Evolutionary conservation across 2,329 filamentous ascomycete genomes (phyloP).

Genomic region (Botrytis squamosa): DNA sequence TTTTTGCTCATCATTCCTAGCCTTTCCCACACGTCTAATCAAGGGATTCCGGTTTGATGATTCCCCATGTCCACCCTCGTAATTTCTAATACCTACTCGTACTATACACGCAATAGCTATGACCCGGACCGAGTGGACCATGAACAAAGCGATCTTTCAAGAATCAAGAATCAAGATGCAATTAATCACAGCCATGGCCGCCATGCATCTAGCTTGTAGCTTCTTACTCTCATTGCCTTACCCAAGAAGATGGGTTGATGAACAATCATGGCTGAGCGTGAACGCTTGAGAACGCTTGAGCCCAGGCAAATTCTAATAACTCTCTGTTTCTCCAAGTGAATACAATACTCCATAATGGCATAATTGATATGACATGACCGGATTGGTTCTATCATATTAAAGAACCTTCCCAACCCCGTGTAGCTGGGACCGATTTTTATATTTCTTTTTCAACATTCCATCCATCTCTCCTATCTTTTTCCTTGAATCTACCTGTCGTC

Average conservation of each 20-base stretch:
- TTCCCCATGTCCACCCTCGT: conserved; percentile 7
- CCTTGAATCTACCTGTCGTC: background rate
- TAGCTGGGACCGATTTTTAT: background rate
- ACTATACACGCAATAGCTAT: background rate
- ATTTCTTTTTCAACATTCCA: background rate
- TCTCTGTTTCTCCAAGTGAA: background rate
- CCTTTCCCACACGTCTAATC: background rate
- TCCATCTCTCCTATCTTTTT: background rate
- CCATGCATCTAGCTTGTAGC: conserved; percentile 5
- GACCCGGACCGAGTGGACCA: conserved; percentile 12
- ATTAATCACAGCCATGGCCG: conserved; percentile 4
- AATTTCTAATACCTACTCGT: background rate
- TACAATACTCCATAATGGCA: background rate
- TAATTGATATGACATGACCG: conserved; percentile 1
- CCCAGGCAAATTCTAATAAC: background rate
- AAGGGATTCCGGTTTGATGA: conserved; percentile 5
- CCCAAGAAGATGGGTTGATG: background rate
- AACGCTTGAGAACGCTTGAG: background rate
- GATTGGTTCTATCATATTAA: background rate
- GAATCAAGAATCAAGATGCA: conserved; percentile 9
- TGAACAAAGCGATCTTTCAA: background rate
- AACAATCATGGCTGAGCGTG: conserved; percentile 9
- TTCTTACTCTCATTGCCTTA: background rate
- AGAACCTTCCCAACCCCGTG: conserved; percentile 6
- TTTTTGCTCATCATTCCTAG: background rate